Base-by-base conservation (phyloP, 345 rosid species). In the Lepidium aucheri region DNA sequence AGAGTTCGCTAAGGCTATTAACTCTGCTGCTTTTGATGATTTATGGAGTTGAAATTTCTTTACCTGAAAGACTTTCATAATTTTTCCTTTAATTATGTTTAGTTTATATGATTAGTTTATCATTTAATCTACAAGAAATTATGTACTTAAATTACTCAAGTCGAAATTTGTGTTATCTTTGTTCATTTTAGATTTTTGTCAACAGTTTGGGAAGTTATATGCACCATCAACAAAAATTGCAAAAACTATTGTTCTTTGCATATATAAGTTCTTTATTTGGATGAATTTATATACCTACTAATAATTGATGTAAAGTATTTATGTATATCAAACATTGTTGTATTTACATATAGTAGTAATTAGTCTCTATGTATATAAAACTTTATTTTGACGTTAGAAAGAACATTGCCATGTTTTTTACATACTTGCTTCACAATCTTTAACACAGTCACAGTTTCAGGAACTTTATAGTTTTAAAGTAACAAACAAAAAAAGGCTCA, bases 1-100 rank as follows among this genome's bases (percentile, higher is more conserved):
- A 53, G 97, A 94, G 72, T 94, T 94, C 44, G 63, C 83, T 2
- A 81, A 74, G 8, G 99, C 97, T 4, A 88, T 94, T 59, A 85
- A 81, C n/a, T 86, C 95, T 1, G 97, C 96, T 12, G 96, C 97
- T 12, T 90, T 86, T 69, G 92, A 90, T 66, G 84, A 94, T 81
- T 75, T 92, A 32, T 86, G 92, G 94, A 74, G 66, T 63, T 88
- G 79, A 86, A 33, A 5, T 18, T 15, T 62, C 9, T 52, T 50
- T 13, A 53, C 16, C 9, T 6, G 3, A 26, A 28, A 7, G 32
- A 5, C 32, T 28, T 28, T 28, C 24, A 7, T 53, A 6, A 35
- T 11, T 20, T 54, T 22, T 15, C 16, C 4, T 14, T 24, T 7
- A 3, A 9, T 15, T 6, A 34, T 44, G 35, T 14, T 1, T 44